Conservation (phyloP, 148 eudicot species). For the Fallopia convolvulus region DNA sequence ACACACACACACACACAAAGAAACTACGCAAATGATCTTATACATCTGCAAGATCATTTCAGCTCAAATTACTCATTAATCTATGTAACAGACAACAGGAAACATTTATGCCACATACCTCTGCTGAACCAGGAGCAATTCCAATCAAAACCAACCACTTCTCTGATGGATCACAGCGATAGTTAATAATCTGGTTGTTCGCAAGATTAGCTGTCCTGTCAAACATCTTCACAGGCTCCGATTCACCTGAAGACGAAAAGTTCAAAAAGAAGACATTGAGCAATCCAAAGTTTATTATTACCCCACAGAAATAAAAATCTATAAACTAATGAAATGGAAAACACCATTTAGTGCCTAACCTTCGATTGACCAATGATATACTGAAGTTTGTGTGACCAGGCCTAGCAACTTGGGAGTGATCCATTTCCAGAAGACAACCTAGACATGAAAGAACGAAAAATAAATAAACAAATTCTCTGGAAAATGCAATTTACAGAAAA, state of each 20-base stretch:
- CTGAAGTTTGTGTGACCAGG: slow-evolving; percentile 79
- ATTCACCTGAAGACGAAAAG: slow-evolving; percentile 46
- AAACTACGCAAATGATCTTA: not conserved
- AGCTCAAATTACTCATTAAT: not conserved
- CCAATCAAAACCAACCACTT: slow-evolving; percentile 97
- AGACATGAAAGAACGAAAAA: not conserved
- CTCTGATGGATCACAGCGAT: slow-evolving; percentile 81
- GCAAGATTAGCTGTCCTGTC: slow-evolving; percentile 85
- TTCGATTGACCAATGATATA: slow-evolving; percentile 93
- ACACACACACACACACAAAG: not conserved
- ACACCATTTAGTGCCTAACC: slow-evolving; percentile 24
- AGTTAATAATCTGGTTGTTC: slow-evolving; percentile 88
- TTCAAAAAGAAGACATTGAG: not conserved
- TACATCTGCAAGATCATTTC: not conserved
- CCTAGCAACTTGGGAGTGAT: slow-evolving; percentile 81
- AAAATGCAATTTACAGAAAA: not conserved
- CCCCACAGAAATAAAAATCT: not conserved
- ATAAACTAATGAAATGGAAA: not conserved
- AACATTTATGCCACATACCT: slow-evolving; percentile 31
- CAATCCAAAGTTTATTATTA: not conserved
- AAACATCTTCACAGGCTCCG: slow-evolving; percentile 86
- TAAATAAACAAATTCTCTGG: not conserved
- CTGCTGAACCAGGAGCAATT: slow-evolving; percentile 88
- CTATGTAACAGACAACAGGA: not conserved
- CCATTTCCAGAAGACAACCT: slow-evolving; percentile 99